Evolutionary conservation across 2,329 filamentous ascomycete genomes (phyloP), one percentile per base, ranked within the genome.

Genomic region (Elsinoe batatas): DNA sequence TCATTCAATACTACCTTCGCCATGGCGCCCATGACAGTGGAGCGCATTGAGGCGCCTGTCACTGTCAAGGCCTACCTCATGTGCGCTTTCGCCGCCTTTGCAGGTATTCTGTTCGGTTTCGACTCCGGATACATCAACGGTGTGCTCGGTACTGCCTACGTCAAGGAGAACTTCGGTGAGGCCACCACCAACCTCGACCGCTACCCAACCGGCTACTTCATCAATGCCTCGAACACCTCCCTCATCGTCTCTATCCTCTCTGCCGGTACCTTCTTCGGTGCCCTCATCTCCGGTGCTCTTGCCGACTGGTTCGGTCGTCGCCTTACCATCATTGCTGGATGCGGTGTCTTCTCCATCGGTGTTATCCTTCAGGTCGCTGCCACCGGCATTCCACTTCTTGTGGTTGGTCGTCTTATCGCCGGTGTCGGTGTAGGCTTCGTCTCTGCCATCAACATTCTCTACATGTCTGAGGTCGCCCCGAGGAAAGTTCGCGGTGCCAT

Each of bases 401-500:
- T 85, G 17, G 82, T 82, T 5, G 87, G 87, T 37, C 80, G 87
- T 60, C 81, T 89, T 65, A 82, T 90, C 63, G 85, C 85, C 56
- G 87, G 87, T 47, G 74, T 87, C 46, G 85, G 86, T 60, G 84
- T 89, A 36, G 85, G 86, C 64, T 75, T 88, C 59, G 79, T 89
- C 56, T 87, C 84, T 18, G 84, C 85, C 57, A 71, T 74, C 64
- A 74, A 76, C 64, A 76, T 77, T 58, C 64, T 77, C 54, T 76
- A 72, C 65, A 71, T 73, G 64, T 65, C 65, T 2, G 68, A 69
- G 54, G 63, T 70, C 6, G 66, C 67, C 13, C 68, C 85, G 57
- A 80, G 79, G 69, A 88, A 87, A 70, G 83, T 93, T 59, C 81
- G 87, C 64, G 87, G 87, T 64, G 84, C 86, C 53, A 80, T 91